A percentile compares a stretch with the other conserved stretches of the same genome.
Conservation (phyloP, 768 basidiomycete genomes). For the Pulveroboletus sp. region DNA sequence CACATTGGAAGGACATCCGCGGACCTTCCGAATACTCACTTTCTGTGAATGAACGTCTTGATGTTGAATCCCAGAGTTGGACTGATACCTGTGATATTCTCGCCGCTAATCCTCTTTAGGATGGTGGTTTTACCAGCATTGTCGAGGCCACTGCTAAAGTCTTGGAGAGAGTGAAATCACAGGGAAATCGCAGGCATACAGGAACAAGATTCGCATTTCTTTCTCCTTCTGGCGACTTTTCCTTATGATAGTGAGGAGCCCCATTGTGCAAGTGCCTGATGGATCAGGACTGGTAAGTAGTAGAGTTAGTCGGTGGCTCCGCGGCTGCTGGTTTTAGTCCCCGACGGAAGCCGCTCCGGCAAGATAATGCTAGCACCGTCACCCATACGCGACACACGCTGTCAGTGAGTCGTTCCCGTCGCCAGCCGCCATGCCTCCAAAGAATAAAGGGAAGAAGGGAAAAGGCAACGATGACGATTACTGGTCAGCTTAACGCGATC, state of each 20-base stretch:
- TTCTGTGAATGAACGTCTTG: slow-evolving; percentile 89
- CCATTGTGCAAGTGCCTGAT: slow-evolving; percentile 48
- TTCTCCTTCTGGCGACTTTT: slow-evolving; percentile 94
- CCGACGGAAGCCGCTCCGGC: slow-evolving; percentile 13
- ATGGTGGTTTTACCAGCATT: slow-evolving; percentile 99
- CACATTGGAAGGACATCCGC: slow-evolving; percentile 11
- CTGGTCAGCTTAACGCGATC: slow-evolving; percentile 50
- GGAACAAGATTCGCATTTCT: slow-evolving; percentile 94
- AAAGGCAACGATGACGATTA: slow-evolving; percentile 76
- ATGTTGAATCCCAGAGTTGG: slow-evolving; percentile 99
- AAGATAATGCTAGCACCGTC: slow-evolving; percentile 17
- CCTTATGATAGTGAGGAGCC: slow-evolving; percentile 92
- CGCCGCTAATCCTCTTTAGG: slow-evolving; percentile 88
- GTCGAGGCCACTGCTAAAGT: slow-evolving; percentile 75
- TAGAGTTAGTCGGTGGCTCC: neutral
- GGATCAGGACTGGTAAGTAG: neutral
- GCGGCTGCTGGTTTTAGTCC: slow-evolving; percentile 8
- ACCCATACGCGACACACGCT: no score
- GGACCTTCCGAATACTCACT: slow-evolving; percentile 47
- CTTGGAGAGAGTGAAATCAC: slow-evolving; percentile 13
- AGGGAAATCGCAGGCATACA: slow-evolving; percentile 45
- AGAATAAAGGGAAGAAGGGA: slow-evolving; percentile 82
- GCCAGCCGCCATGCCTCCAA: slow-evolving; percentile 40
- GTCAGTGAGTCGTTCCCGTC: neutral
- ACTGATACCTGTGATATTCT: slow-evolving; percentile 83